Conservation (phyloP, 768 basidiomycete genomes). For the Leccinum pellstonianum region DNA sequence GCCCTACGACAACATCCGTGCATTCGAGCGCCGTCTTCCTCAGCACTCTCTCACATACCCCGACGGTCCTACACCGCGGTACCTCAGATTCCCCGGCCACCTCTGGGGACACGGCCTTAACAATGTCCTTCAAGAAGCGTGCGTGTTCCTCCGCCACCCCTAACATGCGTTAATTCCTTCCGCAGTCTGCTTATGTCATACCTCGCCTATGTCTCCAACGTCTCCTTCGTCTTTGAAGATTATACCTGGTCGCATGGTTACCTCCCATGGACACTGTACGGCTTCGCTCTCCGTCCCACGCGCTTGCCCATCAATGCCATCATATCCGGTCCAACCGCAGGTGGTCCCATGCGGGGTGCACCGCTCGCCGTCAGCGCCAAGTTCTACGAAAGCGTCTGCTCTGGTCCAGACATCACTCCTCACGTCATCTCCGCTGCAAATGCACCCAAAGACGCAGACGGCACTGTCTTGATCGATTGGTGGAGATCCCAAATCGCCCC, state of each 20-base stretch:
- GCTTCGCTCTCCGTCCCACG: constrained; percentile 49
- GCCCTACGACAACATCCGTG: constrained; percentile 36
- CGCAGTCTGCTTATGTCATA: constrained; percentile 49
- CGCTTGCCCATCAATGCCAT: constrained; percentile 59
- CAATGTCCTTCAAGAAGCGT: constrained; percentile 63
- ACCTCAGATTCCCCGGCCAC: constrained; percentile 52
- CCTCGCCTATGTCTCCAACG: constrained; percentile 47
- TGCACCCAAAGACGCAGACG: constrained; percentile 39
- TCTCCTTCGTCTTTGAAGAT: constrained; percentile 63
- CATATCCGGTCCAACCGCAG: constrained; percentile 54
- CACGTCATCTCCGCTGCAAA: constrained; percentile 36
- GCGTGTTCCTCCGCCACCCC: constrained; percentile 21
- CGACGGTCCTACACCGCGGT: constrained; percentile 26
- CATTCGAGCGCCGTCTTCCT: constrained; percentile 37
- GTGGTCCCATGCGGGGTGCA: constrained; percentile 37
- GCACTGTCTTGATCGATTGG: constrained; percentile 45
- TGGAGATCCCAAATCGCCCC: constrained; percentile 44
- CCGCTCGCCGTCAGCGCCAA: constrained; percentile 45
- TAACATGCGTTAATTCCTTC: neutral
- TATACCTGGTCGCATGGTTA: constrained; percentile 59
- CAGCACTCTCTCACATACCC: constrained; percentile 33
- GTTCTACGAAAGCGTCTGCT: constrained; percentile 51
- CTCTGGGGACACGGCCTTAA: constrained; percentile 63
- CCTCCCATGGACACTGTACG: constrained; percentile 54
- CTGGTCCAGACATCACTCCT: constrained; percentile 30